Conservation (phyloP, 129 eudicot genomes). For the Lactuca sativa region DNA sequence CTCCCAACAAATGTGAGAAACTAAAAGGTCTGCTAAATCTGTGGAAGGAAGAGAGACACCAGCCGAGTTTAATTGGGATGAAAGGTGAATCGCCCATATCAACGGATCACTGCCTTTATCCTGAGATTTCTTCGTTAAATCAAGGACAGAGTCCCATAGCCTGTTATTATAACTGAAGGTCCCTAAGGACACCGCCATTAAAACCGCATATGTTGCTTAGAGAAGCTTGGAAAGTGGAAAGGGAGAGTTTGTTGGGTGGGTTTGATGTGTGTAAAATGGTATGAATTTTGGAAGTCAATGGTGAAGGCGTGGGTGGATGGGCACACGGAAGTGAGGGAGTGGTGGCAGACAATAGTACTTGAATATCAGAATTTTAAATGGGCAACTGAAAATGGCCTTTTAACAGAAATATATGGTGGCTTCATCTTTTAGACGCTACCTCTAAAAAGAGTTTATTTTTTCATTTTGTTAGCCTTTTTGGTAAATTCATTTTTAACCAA, state of each 20-base stretch:
- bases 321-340: slow-evolving; percentile 13
- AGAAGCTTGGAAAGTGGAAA: not conserved
- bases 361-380: slow-evolving; percentile 16
- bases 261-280: slow-evolving; percentile 30
- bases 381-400: slow-evolving; percentile 27
- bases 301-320: slow-evolving; percentile 8
- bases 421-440: slow-evolving; percentile 16
- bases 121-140: slow-evolving; percentile 61
- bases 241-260: not conserved
- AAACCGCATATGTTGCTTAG: slow-evolving; percentile 14
- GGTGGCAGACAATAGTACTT: slow-evolving; percentile 42
- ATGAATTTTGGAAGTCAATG: slow-evolving; percentile 35
- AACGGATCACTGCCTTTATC: slow-evolving; percentile 75
- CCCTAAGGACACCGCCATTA: slow-evolving; percentile 59
- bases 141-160: slow-evolving; percentile 70
- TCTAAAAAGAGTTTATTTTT: not conserved
- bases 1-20: slow-evolving; percentile 93
- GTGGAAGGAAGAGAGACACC: slow-evolving; percentile 68
- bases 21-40: slow-evolving; percentile 69
- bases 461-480: too few relatives aligned
- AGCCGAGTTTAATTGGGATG: slow-evolving; percentile 56
- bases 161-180: slow-evolving; percentile 12
- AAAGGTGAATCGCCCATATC: slow-evolving; percentile 79
- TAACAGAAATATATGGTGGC: slow-evolving; percentile 28
- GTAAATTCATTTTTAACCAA: too few relatives aligned